These are phyloP conservation scores for Nothophytophthora sp. DNA, from an alignment of 352 stramenopile species.

Conservation along the genomic window DNA sequence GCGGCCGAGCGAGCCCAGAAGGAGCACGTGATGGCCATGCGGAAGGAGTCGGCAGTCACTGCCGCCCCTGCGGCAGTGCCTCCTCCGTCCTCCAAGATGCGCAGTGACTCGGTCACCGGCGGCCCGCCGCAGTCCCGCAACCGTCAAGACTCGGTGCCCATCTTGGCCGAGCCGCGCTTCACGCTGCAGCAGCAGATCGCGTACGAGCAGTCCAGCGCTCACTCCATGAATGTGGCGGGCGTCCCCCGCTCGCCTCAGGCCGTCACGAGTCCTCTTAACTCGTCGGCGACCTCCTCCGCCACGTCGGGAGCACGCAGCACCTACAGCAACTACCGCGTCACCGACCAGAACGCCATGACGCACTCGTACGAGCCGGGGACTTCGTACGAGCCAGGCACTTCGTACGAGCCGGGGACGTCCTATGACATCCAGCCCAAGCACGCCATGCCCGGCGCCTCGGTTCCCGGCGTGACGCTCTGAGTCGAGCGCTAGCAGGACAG, in stretches of 20 bases:
- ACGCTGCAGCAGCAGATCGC: slow-evolving; percentile 43
- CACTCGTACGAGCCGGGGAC: slow-evolving; percentile 25
- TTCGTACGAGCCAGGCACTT: slow-evolving; percentile 20
- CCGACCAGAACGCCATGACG: slow-evolving; percentile 4
- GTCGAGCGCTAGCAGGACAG: slow-evolving; percentile 20
- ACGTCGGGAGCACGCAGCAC: slow-evolving; percentile 1
- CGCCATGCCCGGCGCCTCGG: slow-evolving; percentile 18
- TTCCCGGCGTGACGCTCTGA: slow-evolving; percentile 44
- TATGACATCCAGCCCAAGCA: slow-evolving; percentile 9
- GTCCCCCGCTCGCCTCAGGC: slow-evolving; percentile 29
- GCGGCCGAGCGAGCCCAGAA: slow-evolving; percentile 26
- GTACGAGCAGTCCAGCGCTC: slow-evolving; percentile 23
- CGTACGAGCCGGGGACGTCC: slow-evolving; percentile 13
- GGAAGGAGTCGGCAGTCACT: slow-evolving; percentile 29
- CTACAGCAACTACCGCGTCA: slow-evolving; percentile 10
- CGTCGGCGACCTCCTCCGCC: neutral
- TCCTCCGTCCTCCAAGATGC: slow-evolving; percentile 32
- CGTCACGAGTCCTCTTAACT: slow-evolving; percentile 15
- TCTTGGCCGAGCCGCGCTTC: slow-evolving; percentile 35
- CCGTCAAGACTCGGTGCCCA: slow-evolving; percentile 32
- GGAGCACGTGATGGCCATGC: slow-evolving; percentile 25
- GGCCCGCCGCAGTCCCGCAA: slow-evolving; percentile 23
- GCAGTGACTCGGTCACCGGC: slow-evolving; percentile 35
- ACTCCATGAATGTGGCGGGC: slow-evolving; percentile 19
- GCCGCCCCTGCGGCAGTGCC: slow-evolving; percentile 17